A percentile compares a stretch with the other conserved stretches of the same genome.
Evolutionary conservation across 1,284 basidiomycete species (phyloP).

Genomic region (Heterobasidion occidentale): DNA sequence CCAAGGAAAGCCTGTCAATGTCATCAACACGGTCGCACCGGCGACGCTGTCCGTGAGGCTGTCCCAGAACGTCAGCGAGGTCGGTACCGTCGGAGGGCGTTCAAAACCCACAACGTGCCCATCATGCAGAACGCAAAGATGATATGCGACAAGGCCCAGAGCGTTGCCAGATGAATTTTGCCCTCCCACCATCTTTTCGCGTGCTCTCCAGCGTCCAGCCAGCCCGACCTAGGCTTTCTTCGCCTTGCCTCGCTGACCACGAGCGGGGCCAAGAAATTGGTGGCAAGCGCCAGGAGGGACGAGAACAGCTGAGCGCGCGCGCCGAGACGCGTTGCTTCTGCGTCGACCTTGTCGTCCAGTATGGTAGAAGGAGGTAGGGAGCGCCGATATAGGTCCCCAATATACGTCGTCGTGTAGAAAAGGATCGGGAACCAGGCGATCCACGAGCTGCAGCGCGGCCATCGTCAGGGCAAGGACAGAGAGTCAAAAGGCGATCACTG

Average conservation of each 20-base stretch:
- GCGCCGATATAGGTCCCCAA: conserved; percentile 77
- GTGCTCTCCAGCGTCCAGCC: not conserved
- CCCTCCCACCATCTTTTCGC: conserved; percentile 21
- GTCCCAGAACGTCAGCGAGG: conserved; percentile 2
- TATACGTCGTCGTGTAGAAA: conserved; percentile 83
- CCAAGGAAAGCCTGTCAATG: conserved; percentile 70
- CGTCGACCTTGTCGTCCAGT: conserved; percentile 38
- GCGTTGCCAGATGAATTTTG: conserved; percentile 51
- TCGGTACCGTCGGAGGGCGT: not conserved
- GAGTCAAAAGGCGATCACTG: conserved; percentile 21
- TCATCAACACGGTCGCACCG: conserved; percentile 59
- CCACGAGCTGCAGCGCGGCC: conserved; percentile 47
- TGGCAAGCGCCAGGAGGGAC: conserved; percentile 60
- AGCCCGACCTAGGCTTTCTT: not conserved
- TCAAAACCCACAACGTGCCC: conserved; percentile 58
- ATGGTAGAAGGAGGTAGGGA: conserved; percentile 28
- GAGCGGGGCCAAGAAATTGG: conserved; percentile 69
- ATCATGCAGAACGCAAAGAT: conserved; percentile 65
- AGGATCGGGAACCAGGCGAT: conserved; percentile 86
- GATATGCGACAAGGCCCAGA: conserved; percentile 76
- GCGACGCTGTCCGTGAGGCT: conserved; percentile 60
- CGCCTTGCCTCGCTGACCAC: conserved; percentile 37
- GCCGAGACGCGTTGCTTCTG: conserved; percentile 74
- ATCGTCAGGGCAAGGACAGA: conserved; percentile 5
- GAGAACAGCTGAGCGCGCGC: conserved; percentile 79